A percentile compares a stretch with the other conserved stretches of the same genome.
Evolutionary conservation across 805 yeast genomes (phyloP).

Genomic region (Wickerhamiella occidentalis): DNA sequence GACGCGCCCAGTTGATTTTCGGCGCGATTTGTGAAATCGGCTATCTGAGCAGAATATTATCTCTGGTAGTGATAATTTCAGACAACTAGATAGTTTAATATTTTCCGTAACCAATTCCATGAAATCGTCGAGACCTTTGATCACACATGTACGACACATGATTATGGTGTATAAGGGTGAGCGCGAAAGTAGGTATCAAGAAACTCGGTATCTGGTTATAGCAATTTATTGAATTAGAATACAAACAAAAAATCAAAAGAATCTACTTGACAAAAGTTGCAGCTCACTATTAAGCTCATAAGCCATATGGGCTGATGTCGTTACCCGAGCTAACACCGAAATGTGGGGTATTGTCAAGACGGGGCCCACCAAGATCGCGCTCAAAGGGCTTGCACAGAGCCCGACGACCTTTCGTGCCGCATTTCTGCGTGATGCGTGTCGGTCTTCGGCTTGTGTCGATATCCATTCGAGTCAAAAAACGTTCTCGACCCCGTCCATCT

Average conservation of each 20-base stretch:
- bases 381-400: constrained; percentile 4
- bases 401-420: constrained; percentile 18
- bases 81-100: not conserved
- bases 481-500: constrained; percentile 43
- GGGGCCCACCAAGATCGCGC: not conserved
- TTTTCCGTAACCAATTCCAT: not conserved
- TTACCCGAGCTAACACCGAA: not conserved
- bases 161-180: not conserved
- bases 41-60: not conserved
- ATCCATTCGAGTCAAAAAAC: constrained; percentile 45
- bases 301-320: too few relatives aligned
- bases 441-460: constrained; percentile 37
- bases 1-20: not conserved
- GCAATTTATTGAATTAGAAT: too few relatives aligned
- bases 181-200: too few relatives aligned
- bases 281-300: too few relatives aligned
- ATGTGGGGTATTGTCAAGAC: constrained; percentile 9
- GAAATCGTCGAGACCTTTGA: not conserved
- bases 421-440: constrained; percentile 57
- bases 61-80: not conserved
- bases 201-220: too few relatives aligned
- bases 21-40: not conserved
- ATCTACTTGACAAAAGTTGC: too few relatives aligned
- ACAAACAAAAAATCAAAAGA: too few relatives aligned
- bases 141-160: constrained; percentile 6